Conservation (phyloP, 305 asterid genomes). For the Striga hermonthica region DNA sequence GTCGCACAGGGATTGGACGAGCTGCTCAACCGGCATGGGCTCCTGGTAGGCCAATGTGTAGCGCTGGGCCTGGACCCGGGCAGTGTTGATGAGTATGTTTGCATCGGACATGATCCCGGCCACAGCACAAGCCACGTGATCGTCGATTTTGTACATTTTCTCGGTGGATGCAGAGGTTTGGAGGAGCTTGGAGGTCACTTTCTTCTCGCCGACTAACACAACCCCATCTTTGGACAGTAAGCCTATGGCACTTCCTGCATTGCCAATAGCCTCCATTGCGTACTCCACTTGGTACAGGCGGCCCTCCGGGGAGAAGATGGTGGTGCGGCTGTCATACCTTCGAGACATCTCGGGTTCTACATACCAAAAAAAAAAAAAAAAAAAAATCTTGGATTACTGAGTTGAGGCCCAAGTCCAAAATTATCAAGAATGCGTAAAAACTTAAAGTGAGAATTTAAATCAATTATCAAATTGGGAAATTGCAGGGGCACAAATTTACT, state of each 20-base stretch:
- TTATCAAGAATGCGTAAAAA: neutral
- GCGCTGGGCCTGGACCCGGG: slow-evolving; percentile 54
- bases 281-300: slow-evolving; percentile 55
- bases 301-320: slow-evolving; percentile 57
- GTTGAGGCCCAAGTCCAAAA: too few species aligned
- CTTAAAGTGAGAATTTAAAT: neutral
- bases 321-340: slow-evolving; percentile 55
- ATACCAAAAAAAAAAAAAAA: neutral
- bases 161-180: slow-evolving; percentile 50
- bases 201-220: slow-evolving; percentile 48
- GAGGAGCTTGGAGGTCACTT: slow-evolving; percentile 49
- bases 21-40: slow-evolving; percentile 54
- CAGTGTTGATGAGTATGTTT: slow-evolving; percentile 53
- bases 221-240: slow-evolving; percentile 48
- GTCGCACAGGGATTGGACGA: slow-evolving; percentile 50
- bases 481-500: slow-evolving; percentile 18
- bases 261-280: slow-evolving; percentile 58
- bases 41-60: slow-evolving; percentile 47
- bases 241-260: slow-evolving; percentile 53
- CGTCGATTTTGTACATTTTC: slow-evolving; percentile 54
- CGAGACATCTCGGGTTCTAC: slow-evolving; percentile 44
- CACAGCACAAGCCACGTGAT: slow-evolving; percentile 53
- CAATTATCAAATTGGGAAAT: neutral
- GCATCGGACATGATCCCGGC: slow-evolving; percentile 58
- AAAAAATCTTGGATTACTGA: slow-evolving; percentile 10